A percentile compares a stretch with the other conserved stretches of the same genome.
These are phyloP conservation scores for Inosperma sp. DNA, from an alignment of 768 basidiomycete species.

Conservation along the genomic window DNA sequence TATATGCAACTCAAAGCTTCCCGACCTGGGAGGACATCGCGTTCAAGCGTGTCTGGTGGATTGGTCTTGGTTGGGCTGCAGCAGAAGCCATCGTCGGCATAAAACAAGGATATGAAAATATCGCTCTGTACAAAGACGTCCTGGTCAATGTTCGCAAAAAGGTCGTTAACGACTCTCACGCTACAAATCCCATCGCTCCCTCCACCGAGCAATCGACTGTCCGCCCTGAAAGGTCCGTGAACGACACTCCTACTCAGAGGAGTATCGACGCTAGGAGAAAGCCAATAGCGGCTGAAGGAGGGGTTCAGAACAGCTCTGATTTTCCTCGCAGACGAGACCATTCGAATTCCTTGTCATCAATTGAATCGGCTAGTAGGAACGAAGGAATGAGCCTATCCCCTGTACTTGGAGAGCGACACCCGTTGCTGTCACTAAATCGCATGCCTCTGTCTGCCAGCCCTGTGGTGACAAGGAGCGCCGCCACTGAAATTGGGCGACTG, in stretches of 20 bases:
- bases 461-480: too few relatives aligned
- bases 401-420: slow-evolving; percentile 34
- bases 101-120: slow-evolving; percentile 65
- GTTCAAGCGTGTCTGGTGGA: slow-evolving; percentile 72
- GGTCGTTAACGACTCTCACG: neutral
- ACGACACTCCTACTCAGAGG: neutral
- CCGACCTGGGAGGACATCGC: slow-evolving; percentile 54
- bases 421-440: slow-evolving; percentile 24
- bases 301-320: neutral
- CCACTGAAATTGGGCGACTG: slow-evolving; percentile 18
- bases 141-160: slow-evolving; percentile 43
- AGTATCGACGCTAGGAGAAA: neutral
- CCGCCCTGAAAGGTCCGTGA: neutral
- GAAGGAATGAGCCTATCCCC: slow-evolving; percentile 1
- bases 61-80: slow-evolving; percentile 70
- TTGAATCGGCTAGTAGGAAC: neutral
- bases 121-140: slow-evolving; percentile 64
- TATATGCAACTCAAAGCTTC: slow-evolving; percentile 22
- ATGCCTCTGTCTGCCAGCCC: too few relatives aligned
- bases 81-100: slow-evolving; percentile 64
- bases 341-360: slow-evolving; percentile 14
- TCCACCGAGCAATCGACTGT: neutral
- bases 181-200: neutral
- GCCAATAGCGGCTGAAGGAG: neutral
- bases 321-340: slow-evolving; percentile 4